Conservation (phyloP, 2,329 filamentous ascomycete species). For the Claviceps pusilla region DNA sequence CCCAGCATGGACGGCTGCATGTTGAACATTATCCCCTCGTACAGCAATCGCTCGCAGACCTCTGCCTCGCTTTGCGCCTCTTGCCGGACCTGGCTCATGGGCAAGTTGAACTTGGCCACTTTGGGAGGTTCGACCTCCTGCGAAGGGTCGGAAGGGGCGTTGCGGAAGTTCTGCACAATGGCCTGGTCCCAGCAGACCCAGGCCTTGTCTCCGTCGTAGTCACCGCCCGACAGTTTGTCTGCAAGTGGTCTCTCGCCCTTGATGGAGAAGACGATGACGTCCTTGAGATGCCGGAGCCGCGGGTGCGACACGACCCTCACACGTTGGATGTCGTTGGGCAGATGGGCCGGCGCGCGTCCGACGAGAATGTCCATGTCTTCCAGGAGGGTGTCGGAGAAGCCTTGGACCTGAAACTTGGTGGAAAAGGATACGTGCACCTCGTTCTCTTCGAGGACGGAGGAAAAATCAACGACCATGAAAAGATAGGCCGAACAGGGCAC, state of each 20-base stretch:
- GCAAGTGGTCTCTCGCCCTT: conserved; percentile 49
- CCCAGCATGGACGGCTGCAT: conserved; percentile 45
- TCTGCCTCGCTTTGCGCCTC: background rate
- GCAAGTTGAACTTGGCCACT: conserved; percentile 5
- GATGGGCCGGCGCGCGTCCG: conserved; percentile 53
- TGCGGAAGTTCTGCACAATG: conserved; percentile 52
- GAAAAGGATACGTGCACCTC: conserved; percentile 59
- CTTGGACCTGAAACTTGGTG: conserved; percentile 41
- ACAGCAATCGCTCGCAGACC: conserved; percentile 30
- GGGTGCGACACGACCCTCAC: conserved; percentile 43
- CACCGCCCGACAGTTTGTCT: conserved; percentile 58
- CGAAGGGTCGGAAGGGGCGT: conserved; percentile 25
- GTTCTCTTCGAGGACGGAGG: conserved; percentile 41
- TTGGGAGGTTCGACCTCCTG: conserved; percentile 29
- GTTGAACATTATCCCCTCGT: conserved; percentile 41
- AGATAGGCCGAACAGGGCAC: conserved; percentile 47
- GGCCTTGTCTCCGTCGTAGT: conserved; percentile 67
- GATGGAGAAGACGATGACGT: conserved; percentile 64
- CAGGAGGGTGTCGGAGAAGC: conserved; percentile 37
- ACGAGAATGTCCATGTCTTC: conserved; percentile 49
- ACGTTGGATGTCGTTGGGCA: conserved; percentile 57
- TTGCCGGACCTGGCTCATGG: background rate
- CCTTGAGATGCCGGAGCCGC: conserved; percentile 51
- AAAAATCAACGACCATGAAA: conserved; percentile 56
- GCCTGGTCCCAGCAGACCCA: conserved; percentile 62